Conservation (phyloP, 2,329 filamentous ascomycete species). For the Trichophyton schoenleinii region DNA sequence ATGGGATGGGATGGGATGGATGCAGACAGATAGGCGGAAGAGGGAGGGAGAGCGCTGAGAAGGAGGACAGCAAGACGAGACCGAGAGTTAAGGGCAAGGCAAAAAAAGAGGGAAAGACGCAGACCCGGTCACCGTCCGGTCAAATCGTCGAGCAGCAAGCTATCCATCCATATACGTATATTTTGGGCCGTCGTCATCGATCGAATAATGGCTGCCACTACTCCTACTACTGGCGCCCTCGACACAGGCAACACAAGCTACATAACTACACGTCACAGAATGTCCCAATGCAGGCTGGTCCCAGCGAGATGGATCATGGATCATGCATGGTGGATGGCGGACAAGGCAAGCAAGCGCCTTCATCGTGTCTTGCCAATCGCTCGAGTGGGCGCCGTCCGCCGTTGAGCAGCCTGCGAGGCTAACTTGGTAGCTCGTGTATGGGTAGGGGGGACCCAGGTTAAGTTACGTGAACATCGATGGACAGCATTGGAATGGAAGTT, state of each 20-base stretch:
- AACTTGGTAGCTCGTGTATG: too few species aligned
- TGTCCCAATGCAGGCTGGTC: background rate
- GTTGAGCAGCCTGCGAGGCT: too few species aligned
- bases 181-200: too few species aligned
- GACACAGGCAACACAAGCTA: background rate
- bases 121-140: background rate
- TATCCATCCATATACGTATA: background rate
- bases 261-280: background rate
- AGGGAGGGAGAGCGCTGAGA: background rate
- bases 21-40: background rate
- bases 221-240: background rate
- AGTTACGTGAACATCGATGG: too few species aligned
- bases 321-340: background rate
- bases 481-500: too few species aligned
- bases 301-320: slow-evolving; percentile 4
- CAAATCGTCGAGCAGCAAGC: background rate
- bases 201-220: background rate
- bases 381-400: too few species aligned
- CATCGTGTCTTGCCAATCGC: background rate
- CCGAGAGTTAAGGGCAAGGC: background rate
- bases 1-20: background rate
- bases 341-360: background rate
- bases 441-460: background rate
- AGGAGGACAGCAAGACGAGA: background rate
- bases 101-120: background rate